A percentile compares a stretch with the other conserved stretches of the same genome.
phyloP scores from a whole-genome alignment of 2,329 filamentous ascomycete species.

The Apiospora phragmitis region DNA sequence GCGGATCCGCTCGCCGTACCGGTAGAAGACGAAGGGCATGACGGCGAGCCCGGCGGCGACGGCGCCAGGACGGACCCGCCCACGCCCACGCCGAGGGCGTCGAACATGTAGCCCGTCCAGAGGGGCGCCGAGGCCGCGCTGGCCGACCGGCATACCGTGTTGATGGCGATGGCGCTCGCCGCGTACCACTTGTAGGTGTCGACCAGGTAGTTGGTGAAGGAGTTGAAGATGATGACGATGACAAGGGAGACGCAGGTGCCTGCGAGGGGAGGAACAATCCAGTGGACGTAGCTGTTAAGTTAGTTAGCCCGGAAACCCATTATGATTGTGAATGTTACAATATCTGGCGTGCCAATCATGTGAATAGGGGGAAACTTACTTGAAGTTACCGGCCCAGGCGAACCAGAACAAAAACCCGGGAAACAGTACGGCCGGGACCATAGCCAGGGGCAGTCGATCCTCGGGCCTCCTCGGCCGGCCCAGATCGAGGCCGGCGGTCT shows the following conservation, averaged over 20 bases:
- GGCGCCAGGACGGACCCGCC: slow-evolving; percentile 50
- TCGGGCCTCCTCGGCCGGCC: slow-evolving; percentile 44
- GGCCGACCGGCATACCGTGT: slow-evolving; percentile 57
- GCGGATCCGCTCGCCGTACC: slow-evolving; percentile 46
- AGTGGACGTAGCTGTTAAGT: slow-evolving; percentile 20
- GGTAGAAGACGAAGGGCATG: slow-evolving; percentile 60
- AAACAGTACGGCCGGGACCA: slow-evolving; percentile 42
- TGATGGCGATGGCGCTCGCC: slow-evolving; percentile 65
- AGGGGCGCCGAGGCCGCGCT: slow-evolving; percentile 62
- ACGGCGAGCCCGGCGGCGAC: slow-evolving; percentile 47
- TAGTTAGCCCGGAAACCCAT: neutral
- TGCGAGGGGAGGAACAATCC: slow-evolving; percentile 27
- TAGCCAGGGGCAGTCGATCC: slow-evolving; percentile 60
- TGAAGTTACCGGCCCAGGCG: slow-evolving; percentile 43
- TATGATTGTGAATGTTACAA: neutral
- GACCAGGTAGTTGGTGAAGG: slow-evolving; percentile 55
- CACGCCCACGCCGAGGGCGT: slow-evolving; percentile 59
- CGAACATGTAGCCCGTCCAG: slow-evolving; percentile 60
- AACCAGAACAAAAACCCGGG: slow-evolving; percentile 27
- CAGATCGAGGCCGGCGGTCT: slow-evolving; percentile 35
- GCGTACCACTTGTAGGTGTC: slow-evolving; percentile 58
- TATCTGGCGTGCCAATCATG: neutral
- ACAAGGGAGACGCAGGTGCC: slow-evolving; percentile 19
- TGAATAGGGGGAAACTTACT: slow-evolving; percentile 36
- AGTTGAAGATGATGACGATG: slow-evolving; percentile 49